Evolutionary conservation across 768 basidiomycete genomes (phyloP).

Genomic region (Boletellus emodensis): DNA sequence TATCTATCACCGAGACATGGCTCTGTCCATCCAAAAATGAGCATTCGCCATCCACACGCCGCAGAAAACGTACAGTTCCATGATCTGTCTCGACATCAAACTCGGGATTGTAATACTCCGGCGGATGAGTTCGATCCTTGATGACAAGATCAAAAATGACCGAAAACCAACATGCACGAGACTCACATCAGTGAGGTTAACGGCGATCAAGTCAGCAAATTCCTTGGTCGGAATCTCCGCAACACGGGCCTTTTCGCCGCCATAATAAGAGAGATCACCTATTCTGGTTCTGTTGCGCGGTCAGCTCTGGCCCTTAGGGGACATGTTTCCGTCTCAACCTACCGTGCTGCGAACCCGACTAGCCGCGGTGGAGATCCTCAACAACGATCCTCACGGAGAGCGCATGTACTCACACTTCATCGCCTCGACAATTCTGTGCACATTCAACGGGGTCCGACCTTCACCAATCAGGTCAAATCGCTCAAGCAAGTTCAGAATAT

Average conservation of each 20-base stretch:
- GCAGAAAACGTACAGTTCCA: slow-evolving; percentile 54
- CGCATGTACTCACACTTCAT: slow-evolving; percentile 65
- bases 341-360: slow-evolving; percentile 68
- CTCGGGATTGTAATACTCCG: slow-evolving; percentile 80
- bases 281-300: slow-evolving; percentile 64
- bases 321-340: slow-evolving; percentile 10
- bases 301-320: slow-evolving; percentile 5
- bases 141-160: slow-evolving; percentile 10
- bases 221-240: slow-evolving; percentile 62
- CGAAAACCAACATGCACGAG: background rate
- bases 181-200: slow-evolving; percentile 80
- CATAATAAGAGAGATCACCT: slow-evolving; percentile 66
- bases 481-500: slow-evolving; percentile 90
- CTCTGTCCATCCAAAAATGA: slow-evolving; percentile 45
- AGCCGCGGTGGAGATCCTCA: slow-evolving; percentile 5
- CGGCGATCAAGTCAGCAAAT: slow-evolving; percentile 57
- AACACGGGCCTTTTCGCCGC: slow-evolving; percentile 53
- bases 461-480: slow-evolving; percentile 51
- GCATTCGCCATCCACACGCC: slow-evolving; percentile 1
- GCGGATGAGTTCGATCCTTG: slow-evolving; percentile 76
- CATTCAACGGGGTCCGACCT: slow-evolving; percentile 57
- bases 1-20: slow-evolving; percentile 80
- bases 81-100: slow-evolving; percentile 78
- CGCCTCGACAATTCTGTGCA: slow-evolving; percentile 79
- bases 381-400: slow-evolving; percentile 10